Evolutionary conservation across 2,329 filamentous ascomycete genomes (phyloP).

Genomic region (Trichoderma semiorbis): DNA sequence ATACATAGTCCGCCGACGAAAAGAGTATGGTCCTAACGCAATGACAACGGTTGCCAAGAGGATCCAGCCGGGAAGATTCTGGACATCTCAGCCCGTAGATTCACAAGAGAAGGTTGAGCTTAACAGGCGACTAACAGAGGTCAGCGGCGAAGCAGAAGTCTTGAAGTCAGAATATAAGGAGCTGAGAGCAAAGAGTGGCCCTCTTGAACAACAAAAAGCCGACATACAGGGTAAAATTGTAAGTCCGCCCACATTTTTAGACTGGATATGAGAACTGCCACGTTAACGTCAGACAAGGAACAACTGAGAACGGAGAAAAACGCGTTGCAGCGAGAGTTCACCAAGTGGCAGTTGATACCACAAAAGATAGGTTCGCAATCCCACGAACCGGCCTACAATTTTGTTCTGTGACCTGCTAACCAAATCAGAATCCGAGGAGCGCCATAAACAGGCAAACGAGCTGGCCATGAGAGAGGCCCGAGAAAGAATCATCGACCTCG

Average conservation of each 20-base stretch:
- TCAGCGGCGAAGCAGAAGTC: slow-evolving; percentile 33
- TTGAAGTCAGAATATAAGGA: slow-evolving; percentile 35
- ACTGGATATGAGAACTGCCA: background rate
- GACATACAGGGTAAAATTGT: slow-evolving; percentile 41
- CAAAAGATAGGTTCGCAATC: slow-evolving; percentile 61
- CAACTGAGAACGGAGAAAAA: slow-evolving; percentile 60
- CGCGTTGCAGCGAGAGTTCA: slow-evolving; percentile 62
- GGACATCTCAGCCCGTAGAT: slow-evolving; percentile 77
- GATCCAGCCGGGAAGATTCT: slow-evolving; percentile 61
- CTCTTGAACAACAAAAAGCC: slow-evolving; percentile 42
- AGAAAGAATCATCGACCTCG: slow-evolving; percentile 45
- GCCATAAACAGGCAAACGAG: slow-evolving; percentile 30
- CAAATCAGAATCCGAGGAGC: slow-evolving; percentile 35
- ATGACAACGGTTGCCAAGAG: slow-evolving; percentile 64
- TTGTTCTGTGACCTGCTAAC: slow-evolving; percentile 22
- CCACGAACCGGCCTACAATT: background rate
- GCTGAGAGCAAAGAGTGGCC: slow-evolving; percentile 37
- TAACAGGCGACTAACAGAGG: slow-evolving; percentile 48
- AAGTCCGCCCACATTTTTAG: slow-evolving; percentile 18
- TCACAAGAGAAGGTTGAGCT: slow-evolving; percentile 60
- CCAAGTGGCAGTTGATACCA: slow-evolving; percentile 64
- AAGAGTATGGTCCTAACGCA: slow-evolving; percentile 75
- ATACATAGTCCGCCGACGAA: slow-evolving; percentile 66
- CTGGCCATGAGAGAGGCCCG: slow-evolving; percentile 33
- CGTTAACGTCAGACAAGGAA: slow-evolving; percentile 37